phyloP scores from a whole-genome alignment of 1,284 basidiomycete genomes.

The Cystobasidium slooffiae region DNA sequence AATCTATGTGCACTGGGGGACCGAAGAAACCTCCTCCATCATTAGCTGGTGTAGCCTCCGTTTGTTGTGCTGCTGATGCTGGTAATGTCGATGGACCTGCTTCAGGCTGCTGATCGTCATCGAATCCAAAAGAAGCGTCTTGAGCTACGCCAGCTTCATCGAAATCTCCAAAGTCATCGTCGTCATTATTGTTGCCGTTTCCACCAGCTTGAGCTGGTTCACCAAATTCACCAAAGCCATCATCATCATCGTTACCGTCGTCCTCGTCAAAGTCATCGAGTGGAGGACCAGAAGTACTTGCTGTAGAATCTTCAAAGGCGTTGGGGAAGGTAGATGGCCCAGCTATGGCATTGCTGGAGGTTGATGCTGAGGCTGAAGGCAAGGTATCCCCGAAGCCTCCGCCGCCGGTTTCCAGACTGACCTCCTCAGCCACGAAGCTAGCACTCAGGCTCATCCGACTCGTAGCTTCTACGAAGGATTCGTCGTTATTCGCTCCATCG shows the following conservation, averaged over 20 bases:
- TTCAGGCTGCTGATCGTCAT: slow-evolving; percentile 4
- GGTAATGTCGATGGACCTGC: neutral
- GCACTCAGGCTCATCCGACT: slow-evolving; percentile 32
- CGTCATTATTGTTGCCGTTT: slow-evolving; percentile 9
- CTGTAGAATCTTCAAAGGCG: neutral
- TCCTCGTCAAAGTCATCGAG: slow-evolving; percentile 26
- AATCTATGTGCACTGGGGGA: slow-evolving; percentile 18
- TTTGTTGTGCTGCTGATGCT: neutral
- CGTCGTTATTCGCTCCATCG: slow-evolving; percentile 7
- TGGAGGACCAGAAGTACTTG: neutral
- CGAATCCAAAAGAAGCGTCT: slow-evolving; percentile 7
- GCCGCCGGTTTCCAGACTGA: neutral
- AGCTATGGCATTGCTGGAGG: neutral
- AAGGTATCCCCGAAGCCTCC: neutral
- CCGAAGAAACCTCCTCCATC: neutral
- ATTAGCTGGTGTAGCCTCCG: neutral
- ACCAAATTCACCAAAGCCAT: slow-evolving; percentile 37
- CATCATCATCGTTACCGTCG: slow-evolving; percentile 27
- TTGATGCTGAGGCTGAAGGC: too few species aligned
- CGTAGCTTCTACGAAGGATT: slow-evolving; percentile 38
- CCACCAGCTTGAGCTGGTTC: neutral
- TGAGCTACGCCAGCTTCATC: slow-evolving; percentile 32
- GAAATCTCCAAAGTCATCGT: slow-evolving; percentile 42
- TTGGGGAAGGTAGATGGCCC: neutral
- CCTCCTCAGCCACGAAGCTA: slow-evolving; percentile 9